Base-by-base conservation (phyloP, 805 yeast species). In the Candida multigemmis region DNA sequence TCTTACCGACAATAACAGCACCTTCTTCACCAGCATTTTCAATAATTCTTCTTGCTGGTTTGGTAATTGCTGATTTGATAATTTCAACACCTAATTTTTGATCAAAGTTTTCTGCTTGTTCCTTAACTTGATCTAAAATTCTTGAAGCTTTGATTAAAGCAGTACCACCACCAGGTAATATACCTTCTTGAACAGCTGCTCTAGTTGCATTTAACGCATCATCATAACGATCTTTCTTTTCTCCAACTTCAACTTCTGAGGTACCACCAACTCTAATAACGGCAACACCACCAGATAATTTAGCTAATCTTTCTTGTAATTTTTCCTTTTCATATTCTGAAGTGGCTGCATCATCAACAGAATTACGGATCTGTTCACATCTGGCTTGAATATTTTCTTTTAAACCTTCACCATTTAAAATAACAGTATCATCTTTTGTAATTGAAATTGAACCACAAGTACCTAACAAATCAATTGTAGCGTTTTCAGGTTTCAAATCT, bases 141-240 rank as follows among this genome's bases (percentile, higher is more conserved):
- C 74, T 69, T 28, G 93, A 73, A 27, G 97, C 96, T 73, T 91
- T 91, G 49, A 85, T 71, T 51, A 91, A 71, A 32, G 98, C 98
- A 41, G 96, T 85, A 65, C 98, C 98, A 58, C 98, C 98, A 67
- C 98, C 98, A 52, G 98, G 98, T 42, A 91, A 72, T 53, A 91
- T 86, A 65, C 98, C 98, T 63, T 85, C 95, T 64, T 89, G 89
- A 38, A 91, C 95, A 40, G 98, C 98, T 36, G 98, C 96, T 63
- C 97, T 85, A 28, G 97, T 91, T 31, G 98, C 96, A 54, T 91
- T 89, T 54, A 91, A 72, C 15, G 98, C 97, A 66, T 91, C 98
- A 48, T 91, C 97, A 52, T 86, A 84, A 65, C 98, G 81, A 60
- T 91, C 98, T 71, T 91, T 91, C 91, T 91, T 91, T 71, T 91